phyloP scores from a whole-genome alignment of 768 basidiomycete genomes.

The Agrocybe chaxingu region DNA sequence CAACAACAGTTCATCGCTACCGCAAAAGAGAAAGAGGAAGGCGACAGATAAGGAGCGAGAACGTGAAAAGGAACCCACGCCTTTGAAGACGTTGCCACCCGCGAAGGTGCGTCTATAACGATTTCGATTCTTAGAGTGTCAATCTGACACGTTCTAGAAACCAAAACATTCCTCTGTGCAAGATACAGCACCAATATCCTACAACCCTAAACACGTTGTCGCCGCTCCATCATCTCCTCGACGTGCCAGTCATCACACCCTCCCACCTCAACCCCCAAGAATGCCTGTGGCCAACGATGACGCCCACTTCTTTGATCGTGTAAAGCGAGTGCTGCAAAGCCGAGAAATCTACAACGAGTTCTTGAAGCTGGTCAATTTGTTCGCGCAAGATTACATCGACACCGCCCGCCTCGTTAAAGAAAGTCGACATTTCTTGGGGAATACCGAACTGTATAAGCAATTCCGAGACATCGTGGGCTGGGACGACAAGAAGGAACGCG shows the following conservation, averaged over 20 bases:
- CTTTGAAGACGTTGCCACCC: constrained; percentile 26
- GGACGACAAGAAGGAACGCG: constrained; percentile 70
- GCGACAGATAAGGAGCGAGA: constrained; percentile 46
- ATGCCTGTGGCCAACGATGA: constrained; percentile 37
- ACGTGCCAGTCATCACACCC: constrained; percentile 23
- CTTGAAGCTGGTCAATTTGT: constrained; percentile 91
- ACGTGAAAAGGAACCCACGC: constrained; percentile 31
- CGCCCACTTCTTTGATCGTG: constrained; percentile 88
- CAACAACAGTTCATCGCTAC: constrained; percentile 35
- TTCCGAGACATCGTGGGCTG: constrained; percentile 87
- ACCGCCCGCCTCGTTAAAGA: constrained; percentile 79
- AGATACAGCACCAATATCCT: constrained; percentile 36
- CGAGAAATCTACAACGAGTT: constrained; percentile 90
- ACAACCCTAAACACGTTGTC: constrained; percentile 28
- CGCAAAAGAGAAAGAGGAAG: constrained; percentile 72
- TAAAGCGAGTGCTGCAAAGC: constrained; percentile 68
- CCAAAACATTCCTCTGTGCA: constrained; percentile 34
- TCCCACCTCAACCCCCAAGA: constrained; percentile 25
- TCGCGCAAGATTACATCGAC: constrained; percentile 92
- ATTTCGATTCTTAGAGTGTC: constrained; percentile 19
- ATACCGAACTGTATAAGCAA: constrained; percentile 75
- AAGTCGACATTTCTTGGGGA: constrained; percentile 69
- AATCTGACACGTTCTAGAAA: constrained; percentile 25
- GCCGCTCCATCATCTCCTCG: constrained; percentile 34
- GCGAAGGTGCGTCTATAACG: constrained; percentile 32